Percentiles rank a stretch among this genome's conserved stretches.
These are phyloP conservation scores for Rhynchosporium graminicola DNA, from an alignment of 2,329 filamentous ascomycete genomes.

Conservation along the genomic window DNA sequence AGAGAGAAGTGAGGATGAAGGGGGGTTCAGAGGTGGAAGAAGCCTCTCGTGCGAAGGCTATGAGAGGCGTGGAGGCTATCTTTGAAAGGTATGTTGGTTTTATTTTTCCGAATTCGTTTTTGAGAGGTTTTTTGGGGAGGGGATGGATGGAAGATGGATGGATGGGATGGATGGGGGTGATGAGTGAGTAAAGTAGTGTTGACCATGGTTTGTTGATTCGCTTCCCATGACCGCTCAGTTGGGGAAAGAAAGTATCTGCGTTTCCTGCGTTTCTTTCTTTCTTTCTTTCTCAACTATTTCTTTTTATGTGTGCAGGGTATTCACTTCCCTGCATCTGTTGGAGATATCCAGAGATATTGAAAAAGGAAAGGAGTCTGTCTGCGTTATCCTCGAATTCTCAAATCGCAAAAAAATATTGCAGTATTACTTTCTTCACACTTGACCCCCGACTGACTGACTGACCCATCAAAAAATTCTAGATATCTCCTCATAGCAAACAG, in stretches of 20 bases:
- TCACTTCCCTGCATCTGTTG: no score
- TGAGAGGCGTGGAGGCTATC: slow-evolving; percentile 35
- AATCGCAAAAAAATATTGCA: no score
- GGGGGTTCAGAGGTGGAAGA: slow-evolving; percentile 16
- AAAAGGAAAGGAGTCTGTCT: no score
- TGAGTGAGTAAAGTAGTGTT: no score
- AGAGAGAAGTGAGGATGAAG: slow-evolving; percentile 3
- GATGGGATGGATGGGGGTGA: no score
- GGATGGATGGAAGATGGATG: no score
- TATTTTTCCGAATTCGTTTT: background rate
- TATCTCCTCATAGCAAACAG: slow-evolving; percentile 32
- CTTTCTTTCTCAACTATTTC: background rate
- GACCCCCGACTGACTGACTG: background rate
- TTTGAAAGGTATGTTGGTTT: slow-evolving; percentile 35
- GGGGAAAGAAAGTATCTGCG: no score
- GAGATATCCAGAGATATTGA: no score
- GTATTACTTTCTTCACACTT: background rate
- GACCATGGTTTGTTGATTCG: no score
- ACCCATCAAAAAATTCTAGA: slow-evolving; percentile 20
- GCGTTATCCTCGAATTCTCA: no score
- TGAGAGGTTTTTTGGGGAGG: no score
- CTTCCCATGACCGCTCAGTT: no score
- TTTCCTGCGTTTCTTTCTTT: background rate
- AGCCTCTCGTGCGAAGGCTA: slow-evolving; percentile 28
- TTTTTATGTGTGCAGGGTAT: background rate